Evolutionary conservation across 1,284 basidiomycete genomes (phyloP), one percentile per base, ranked within the genome.

Genomic region (Hymenochaete sp.): DNA sequence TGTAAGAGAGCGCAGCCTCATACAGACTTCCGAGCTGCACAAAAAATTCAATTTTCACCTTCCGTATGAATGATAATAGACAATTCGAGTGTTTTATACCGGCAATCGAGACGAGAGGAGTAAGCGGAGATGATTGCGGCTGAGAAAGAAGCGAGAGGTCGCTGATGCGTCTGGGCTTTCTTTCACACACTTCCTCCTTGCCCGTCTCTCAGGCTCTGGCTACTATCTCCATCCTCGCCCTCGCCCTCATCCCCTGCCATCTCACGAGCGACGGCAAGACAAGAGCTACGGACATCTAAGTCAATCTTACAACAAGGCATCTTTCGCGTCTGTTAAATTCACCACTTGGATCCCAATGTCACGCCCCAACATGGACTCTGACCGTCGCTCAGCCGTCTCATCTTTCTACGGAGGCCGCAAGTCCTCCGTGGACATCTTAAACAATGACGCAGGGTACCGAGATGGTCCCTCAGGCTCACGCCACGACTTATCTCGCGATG

Each of bases 351-450:
- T 10, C 9, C 24, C 26, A 26, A 50, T 50, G 48, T 44, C 42
- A 33, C 42, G 44, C 49, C 47, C 47, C 41, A 43, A 47, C 37
- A 27, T 43, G 24, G 71, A 72, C 42, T 67, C 66, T 55, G 79
- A 84, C 65, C 72, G 80, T 55, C 82, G 81, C 61, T 85, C 83
- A 2, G 72, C 72, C 1, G 79, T 81, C 3, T 83, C 83, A 8
- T 85, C 83, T 1, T 86, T 83, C 67, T 85, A 83, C 52, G 79
- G 77, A 24, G 74, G 68, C 16, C 73, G 75, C 41, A 75, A 76
- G 58, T 59, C 59, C 49, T 77, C 79, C 1, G 58, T 70, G 51
- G 81, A 85, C 56, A 72, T 68, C 31, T 68, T 83, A 43, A 75
- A 77, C 53, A 56, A 62, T 52, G 78, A 78, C 54, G 44, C 16